A percentile compares a stretch with the other conserved stretches of the same genome.
phyloP scores from a whole-genome alignment of 805 yeast species.

The Sungouiozyma ichnusensis region DNA sequence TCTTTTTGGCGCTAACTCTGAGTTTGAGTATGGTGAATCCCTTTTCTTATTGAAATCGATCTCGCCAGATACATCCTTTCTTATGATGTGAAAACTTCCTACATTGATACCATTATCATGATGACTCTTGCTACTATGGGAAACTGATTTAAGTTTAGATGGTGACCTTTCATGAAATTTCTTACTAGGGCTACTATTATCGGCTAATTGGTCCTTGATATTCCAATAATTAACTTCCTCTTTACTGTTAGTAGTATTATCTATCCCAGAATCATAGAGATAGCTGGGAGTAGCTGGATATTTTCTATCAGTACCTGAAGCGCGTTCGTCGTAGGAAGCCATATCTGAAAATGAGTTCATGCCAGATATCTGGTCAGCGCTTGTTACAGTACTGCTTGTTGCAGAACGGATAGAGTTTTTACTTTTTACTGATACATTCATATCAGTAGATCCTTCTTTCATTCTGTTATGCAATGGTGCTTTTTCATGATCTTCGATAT shows the following conservation, averaged over 20 bases:
- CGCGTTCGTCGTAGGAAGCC: constrained; percentile 23
- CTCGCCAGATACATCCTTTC: constrained; percentile 53
- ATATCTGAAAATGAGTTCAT: constrained; percentile 24
- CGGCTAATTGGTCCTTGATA: constrained; percentile 12
- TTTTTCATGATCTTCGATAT: constrained; percentile 2
- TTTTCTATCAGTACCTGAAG: constrained; percentile 14
- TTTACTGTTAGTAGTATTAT: constrained; percentile 3
- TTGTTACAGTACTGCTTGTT: constrained; percentile 17
- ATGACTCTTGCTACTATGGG: neutral
- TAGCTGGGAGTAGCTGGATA: constrained; percentile 29
- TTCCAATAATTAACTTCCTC: constrained; percentile 26
- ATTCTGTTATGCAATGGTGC: neutral
- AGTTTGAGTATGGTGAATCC: constrained; percentile 56
- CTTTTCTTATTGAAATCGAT: constrained; percentile 76
- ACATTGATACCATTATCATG: neutral
- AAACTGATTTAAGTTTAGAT: neutral
- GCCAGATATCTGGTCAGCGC: constrained; percentile 21
- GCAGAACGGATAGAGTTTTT: constrained; percentile 22
- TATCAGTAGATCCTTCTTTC: neutral
- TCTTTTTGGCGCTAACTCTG: constrained; percentile 56
- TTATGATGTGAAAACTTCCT: constrained; percentile 50
- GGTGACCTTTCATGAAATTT: neutral
- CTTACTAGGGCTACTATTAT: neutral
- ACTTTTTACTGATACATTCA: constrained; percentile 12
- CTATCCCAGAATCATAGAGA: constrained; percentile 16